Evolutionary conservation across 495 filamentous ascomycete genomes (phyloP).

Genomic region (Aspergillus taichungensis): DNA sequence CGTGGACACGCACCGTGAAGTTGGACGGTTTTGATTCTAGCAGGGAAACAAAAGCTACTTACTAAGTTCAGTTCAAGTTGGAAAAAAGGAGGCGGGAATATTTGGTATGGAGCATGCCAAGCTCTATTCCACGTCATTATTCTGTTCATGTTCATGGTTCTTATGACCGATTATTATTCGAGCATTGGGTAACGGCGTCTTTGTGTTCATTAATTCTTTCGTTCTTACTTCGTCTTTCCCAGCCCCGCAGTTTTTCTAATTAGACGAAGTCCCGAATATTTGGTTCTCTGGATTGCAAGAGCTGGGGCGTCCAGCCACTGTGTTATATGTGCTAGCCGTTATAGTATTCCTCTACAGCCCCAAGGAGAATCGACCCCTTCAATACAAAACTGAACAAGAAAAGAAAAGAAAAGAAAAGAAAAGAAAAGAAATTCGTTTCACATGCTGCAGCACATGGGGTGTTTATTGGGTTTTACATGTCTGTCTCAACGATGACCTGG

Average conservation of each 20-base stretch:
- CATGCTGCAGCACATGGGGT: too few species aligned
- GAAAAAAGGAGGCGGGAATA: neutral
- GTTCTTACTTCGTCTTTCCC: neutral
- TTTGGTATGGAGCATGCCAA: neutral
- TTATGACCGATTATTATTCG: conserved; percentile 2
- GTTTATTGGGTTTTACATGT: too few species aligned
- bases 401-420: too few species aligned
- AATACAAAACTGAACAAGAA: too few species aligned
- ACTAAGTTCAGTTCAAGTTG: neutral
- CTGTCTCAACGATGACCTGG: too few species aligned
- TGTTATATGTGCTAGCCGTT: conserved; percentile 1
- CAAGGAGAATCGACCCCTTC: too few species aligned
- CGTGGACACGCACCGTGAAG: conserved; percentile 25
- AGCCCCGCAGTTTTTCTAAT: too few species aligned
- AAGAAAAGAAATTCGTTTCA: too few species aligned
- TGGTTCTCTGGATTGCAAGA: neutral
- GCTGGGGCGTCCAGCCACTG: conserved; percentile 5
- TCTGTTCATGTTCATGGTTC: neutral
- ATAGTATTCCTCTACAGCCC: neutral
- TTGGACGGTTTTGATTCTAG: conserved; percentile 25
- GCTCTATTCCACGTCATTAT: neutral
- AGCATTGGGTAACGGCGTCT: conserved; percentile 11
- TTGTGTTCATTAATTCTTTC: neutral
- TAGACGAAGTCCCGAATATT: too few species aligned
- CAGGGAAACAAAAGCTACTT: conserved; percentile 5